Conservation (phyloP, 257 asterid species). For the Galeopsis tetrahit region DNA sequence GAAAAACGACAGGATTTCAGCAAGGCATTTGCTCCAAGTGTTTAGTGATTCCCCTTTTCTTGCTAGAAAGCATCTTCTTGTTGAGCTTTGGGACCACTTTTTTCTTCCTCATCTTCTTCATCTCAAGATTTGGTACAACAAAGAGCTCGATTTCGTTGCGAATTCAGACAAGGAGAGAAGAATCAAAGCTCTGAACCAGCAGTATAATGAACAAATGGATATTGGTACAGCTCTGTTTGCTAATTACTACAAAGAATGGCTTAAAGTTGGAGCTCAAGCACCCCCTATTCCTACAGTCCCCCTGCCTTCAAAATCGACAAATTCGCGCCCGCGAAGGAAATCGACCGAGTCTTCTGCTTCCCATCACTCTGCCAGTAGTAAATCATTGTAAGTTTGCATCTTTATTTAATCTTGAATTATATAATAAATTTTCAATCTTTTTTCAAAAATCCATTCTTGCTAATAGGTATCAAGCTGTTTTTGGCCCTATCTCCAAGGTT, state of each 20-base stretch:
- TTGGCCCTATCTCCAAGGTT: constrained; percentile 51
- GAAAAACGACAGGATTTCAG: constrained; percentile 61
- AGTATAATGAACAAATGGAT: constrained; percentile 63
- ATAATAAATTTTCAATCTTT: not conserved
- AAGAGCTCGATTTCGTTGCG: constrained; percentile 53
- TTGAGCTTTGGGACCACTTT: constrained; percentile 80
- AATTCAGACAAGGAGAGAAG: constrained; percentile 43
- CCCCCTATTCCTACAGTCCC: constrained; percentile 73
- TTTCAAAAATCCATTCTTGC: not conserved
- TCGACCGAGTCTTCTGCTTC: constrained; percentile 56
- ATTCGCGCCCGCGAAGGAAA: constrained; percentile 53
- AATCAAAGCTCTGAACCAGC: constrained; percentile 51
- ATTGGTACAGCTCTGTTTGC: constrained; percentile 68
- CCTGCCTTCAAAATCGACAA: constrained; percentile 51
- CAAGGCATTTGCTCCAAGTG: constrained; percentile 62
- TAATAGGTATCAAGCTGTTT: constrained; percentile 64
- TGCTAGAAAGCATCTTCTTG: constrained; percentile 73
- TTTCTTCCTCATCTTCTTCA: constrained; percentile 91
- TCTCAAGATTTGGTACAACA: constrained; percentile 73
- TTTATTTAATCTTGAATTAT: not conserved
- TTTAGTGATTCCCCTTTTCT: constrained; percentile 65
- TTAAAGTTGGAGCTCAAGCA: constrained; percentile 65
- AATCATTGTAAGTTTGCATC: constrained; percentile 61
- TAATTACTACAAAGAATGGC: constrained; percentile 74
- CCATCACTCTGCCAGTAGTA: constrained; percentile 43